phyloP scores from a whole-genome alignment of 352 stramenopile genomes.

The Pythium aphanidermatum region DNA sequence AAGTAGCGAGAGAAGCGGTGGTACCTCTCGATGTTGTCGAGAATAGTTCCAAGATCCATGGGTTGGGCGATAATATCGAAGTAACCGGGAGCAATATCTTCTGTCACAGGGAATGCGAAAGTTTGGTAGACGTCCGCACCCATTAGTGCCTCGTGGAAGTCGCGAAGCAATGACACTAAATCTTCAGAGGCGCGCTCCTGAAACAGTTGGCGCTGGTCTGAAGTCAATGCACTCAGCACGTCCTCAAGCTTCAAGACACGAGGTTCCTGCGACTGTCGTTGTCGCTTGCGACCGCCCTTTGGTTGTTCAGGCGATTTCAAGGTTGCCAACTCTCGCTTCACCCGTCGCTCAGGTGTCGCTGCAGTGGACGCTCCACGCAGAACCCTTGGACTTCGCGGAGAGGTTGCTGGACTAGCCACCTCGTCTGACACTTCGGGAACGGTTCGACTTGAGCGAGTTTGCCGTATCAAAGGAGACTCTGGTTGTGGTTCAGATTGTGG shows the following conservation, averaged over 20 bases:
- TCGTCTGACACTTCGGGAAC: too few relatives aligned
- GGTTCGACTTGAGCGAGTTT: conserved; percentile 2
- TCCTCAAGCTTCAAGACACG: conserved; percentile 40
- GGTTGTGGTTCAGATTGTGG: too few relatives aligned
- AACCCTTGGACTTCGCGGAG: too few relatives aligned
- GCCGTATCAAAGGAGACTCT: neutral
- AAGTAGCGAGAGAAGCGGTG: conserved; percentile 69
- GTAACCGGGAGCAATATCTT: conserved; percentile 91
- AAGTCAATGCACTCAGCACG: conserved; percentile 47
- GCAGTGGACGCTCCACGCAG: neutral
- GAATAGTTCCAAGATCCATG: conserved; percentile 95
- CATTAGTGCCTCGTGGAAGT: conserved; percentile 69
- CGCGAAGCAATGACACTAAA: conserved; percentile 38
- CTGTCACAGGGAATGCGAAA: conserved; percentile 86
- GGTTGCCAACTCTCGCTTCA: conserved; percentile 5
- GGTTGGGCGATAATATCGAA: conserved; percentile 82
- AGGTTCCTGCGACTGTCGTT: conserved; percentile 26
- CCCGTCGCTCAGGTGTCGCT: conserved; percentile 8
- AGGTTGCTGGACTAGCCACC: too few relatives aligned
- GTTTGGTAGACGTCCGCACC: conserved; percentile 75
- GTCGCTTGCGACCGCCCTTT: conserved; percentile 26
- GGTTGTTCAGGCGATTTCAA: conserved; percentile 6
- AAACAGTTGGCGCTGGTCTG: conserved; percentile 45
- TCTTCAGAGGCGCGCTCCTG: conserved; percentile 54
- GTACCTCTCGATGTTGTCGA: conserved; percentile 73